Percentiles rank a stretch among this genome's conserved stretches.
phyloP scores from a whole-genome alignment of 345 rosid species.

The Boechera retrofracta region DNA sequence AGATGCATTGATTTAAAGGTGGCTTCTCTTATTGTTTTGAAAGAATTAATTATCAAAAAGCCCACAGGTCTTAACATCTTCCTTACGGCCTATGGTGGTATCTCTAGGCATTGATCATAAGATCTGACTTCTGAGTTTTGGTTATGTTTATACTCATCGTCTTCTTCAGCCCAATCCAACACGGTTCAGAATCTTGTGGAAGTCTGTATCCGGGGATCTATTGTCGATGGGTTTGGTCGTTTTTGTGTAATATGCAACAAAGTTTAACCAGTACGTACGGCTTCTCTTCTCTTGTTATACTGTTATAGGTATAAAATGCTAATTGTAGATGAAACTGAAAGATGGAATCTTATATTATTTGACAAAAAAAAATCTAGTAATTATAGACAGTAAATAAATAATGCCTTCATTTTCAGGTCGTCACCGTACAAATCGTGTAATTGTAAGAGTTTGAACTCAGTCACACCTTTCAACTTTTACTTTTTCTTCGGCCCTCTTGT shows the following conservation, averaged over 20 bases:
- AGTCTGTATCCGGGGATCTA: not conserved
- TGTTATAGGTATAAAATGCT: not conserved
- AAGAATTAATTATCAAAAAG: not conserved
- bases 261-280: not conserved
- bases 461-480: not conserved
- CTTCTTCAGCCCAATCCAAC: not conserved
- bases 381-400: not conserved
- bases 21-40: conserved; percentile 10
- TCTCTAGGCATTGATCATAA: conserved; percentile 7
- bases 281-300: not conserved
- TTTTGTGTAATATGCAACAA: conserved; percentile 9
- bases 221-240: not conserved
- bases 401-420: conserved; percentile 4
- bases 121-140: not conserved
- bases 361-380: not conserved
- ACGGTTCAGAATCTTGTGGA: conserved; percentile 9
- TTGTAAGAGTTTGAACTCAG: too few species aligned
- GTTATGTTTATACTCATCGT: not conserved
- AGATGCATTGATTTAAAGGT: not conserved
- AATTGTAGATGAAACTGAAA: not conserved
- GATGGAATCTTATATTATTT: not conserved
- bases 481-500: conserved; percentile 10
- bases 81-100: not conserved
- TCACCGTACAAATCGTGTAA: not conserved
- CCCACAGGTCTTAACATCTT: too few species aligned